Percentiles rank a stretch among this genome's conserved stretches.
Conservation (phyloP, 1,284 basidiomycete species). For the Meripilus lineatus region DNA sequence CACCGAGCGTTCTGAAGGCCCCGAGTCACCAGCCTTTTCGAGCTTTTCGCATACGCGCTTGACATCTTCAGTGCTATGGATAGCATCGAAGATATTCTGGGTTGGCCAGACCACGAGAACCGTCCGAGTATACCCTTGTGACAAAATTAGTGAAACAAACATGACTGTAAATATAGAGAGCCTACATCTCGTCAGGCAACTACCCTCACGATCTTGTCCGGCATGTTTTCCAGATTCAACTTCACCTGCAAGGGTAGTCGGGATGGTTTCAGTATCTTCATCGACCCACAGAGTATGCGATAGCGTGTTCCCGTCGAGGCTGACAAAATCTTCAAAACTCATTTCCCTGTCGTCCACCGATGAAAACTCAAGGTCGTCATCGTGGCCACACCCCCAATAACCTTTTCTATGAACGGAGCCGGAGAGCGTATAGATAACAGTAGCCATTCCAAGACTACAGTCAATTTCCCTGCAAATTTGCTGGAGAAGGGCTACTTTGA, state of each 20-base stretch:
- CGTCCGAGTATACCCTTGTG: constrained; percentile 38
- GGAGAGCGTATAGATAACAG: constrained; percentile 22
- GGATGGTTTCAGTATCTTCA: constrained; percentile 27
- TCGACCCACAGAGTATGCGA: constrained; percentile 21
- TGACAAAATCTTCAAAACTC: constrained; percentile 28
- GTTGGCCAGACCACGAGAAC: constrained; percentile 36
- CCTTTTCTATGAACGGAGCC: not conserved
- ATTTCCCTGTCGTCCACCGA: constrained; percentile 14
- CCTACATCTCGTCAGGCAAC: not conserved
- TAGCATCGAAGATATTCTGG: not conserved
- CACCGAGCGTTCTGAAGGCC: too few relatives aligned
- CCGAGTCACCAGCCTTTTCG: too few relatives aligned
- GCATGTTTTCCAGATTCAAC: constrained; percentile 32
- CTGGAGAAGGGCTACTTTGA: constrained; percentile 15
- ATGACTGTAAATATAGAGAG: not conserved
- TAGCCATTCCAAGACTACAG: constrained; percentile 12
- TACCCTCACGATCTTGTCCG: constrained; percentile 40
- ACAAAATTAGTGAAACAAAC: not conserved
- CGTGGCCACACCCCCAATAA: constrained; percentile 17
- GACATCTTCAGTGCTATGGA: not conserved
- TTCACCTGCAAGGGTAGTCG: constrained; percentile 25
- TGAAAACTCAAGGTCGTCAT: constrained; percentile 16
- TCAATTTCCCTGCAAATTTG: constrained; percentile 11
- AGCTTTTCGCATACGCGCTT: not conserved
- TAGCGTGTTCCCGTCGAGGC: constrained; percentile 29